Conservation (phyloP, 306 rosid genomes). For the Pachyrhizus erosus region DNA sequence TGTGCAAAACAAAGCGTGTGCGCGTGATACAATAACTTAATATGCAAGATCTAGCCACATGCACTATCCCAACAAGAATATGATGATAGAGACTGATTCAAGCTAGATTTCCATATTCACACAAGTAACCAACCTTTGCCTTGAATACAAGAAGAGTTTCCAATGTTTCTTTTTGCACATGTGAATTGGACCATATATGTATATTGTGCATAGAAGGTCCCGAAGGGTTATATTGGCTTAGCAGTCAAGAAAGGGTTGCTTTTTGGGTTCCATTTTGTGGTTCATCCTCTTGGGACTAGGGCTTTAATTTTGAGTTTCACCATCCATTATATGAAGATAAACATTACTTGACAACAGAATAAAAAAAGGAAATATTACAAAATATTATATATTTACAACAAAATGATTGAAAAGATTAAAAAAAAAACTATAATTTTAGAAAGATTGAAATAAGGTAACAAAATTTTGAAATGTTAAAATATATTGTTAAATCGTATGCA, state of each 20-base stretch:
- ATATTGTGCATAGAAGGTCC: background rate
- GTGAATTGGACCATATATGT: constrained; percentile 11
- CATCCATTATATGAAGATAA: no score
- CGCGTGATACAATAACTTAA: background rate
- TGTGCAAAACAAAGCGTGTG: background rate
- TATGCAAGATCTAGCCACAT: background rate
- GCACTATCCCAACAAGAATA: background rate
- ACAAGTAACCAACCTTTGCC: background rate
- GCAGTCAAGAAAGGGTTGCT: constrained; percentile 13
- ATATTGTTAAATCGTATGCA: no score
- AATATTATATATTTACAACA: no score
- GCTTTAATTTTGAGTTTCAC: no score
- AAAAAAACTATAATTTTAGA: no score
- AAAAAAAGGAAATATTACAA: no score
- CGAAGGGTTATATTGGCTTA: constrained; percentile 4
- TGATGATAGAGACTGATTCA: background rate
- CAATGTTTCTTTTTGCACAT: background rate
- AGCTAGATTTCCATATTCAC: background rate
- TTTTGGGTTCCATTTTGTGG: background rate
- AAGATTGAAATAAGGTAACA: no score
- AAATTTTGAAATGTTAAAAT: no score
- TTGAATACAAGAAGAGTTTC: background rate
- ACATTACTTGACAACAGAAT: no score
- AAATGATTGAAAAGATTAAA: no score
- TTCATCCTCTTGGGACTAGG: no score